Evolutionary conservation across 2,329 filamentous ascomycete species (phyloP).

Genomic region (Teratosphaeria epicoccoides): DNA sequence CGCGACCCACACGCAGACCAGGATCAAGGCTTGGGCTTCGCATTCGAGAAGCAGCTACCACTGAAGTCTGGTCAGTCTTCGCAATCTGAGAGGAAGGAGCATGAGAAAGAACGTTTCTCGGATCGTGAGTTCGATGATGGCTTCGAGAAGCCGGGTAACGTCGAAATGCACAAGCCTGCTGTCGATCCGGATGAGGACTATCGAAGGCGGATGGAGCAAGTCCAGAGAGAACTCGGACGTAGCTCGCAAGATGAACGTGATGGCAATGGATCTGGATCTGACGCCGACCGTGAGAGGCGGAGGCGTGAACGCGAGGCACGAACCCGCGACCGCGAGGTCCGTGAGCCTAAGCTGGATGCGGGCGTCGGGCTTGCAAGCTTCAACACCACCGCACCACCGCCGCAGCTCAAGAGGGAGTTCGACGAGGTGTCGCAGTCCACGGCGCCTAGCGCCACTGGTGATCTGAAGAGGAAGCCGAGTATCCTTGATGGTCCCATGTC

Average conservation of each 20-base stretch:
- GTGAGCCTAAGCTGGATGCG: conserved; percentile 9
- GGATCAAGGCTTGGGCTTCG: conserved; percentile 24
- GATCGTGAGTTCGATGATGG: conserved; percentile 14
- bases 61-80: conserved; percentile 6
- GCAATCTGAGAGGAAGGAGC: background rate
- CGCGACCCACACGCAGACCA: conserved; percentile 19
- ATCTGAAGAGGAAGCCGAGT: conserved; percentile 18
- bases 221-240: conserved; percentile 35
- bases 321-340: conserved; percentile 13
- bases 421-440: conserved; percentile 12
- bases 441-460: conserved; percentile 2
- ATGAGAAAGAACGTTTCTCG: background rate
- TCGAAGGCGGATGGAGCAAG: conserved; percentile 37
- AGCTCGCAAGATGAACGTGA: conserved; percentile 11
- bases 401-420: conserved; percentile 13
- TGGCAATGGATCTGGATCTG: conserved; percentile 20
- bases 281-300: conserved; percentile 22
- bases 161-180: conserved; percentile 15
- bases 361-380: conserved; percentile 8
- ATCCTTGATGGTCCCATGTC: conserved; percentile 23
- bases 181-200: conserved; percentile 42
- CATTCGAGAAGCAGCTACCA: conserved; percentile 20
- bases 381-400: conserved; percentile 9
- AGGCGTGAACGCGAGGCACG: conserved; percentile 24
- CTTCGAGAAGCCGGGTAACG: background rate